Evolutionary conservation across 768 basidiomycete species (phyloP), one percentile per base, ranked within the genome.

Genomic region (Mycena vulgaris): DNA sequence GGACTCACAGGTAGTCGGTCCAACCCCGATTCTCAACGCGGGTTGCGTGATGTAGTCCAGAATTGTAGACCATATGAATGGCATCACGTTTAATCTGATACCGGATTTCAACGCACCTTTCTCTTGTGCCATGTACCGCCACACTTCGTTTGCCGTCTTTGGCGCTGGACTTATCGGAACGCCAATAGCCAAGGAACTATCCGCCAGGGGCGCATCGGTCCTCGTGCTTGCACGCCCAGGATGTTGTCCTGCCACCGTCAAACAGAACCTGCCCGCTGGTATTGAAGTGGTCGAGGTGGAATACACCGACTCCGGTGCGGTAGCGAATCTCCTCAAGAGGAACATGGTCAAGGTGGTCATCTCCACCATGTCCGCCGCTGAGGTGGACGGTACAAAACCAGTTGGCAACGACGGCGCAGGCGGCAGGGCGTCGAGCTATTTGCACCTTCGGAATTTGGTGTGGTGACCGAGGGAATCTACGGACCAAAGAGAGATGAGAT

Each of bases 361-460:
- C 39, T 83, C 81, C 17, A 78, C 80, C 8, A 45, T 83, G 42
- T 77, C 79, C 19, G 76, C 74, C 3, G 76, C 73, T 9, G 82
- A 75, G 9, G 77, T 83, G 30, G 55, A n/a, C 69, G 6, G 60
- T 69, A 23, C 82, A 83, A 57, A 71, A 70, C 30, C 48, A 70
- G 2, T 67, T 83, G 48, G 81, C 80, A 7, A 77, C 77, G 1
- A 77, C 79, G 10, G 80, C 81, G 53, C 78, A 78, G 66, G 77
- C 73, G 45, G 81, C 80, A 1, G n/a, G 78, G 75, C 7, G 80
- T 81, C 28, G 75, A 76, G 62, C 37, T 83, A 31, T 82, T 82
- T 42, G 81, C 80, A 16, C 80, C 81, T 16, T 81, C 80, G 10
- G 82, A 82, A 65, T 83, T 74, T 11, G 80, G 82, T 19, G 75